Conservation (phyloP, 2,329 filamentous ascomycete species). For the Decorospora gaudefroyi region DNA sequence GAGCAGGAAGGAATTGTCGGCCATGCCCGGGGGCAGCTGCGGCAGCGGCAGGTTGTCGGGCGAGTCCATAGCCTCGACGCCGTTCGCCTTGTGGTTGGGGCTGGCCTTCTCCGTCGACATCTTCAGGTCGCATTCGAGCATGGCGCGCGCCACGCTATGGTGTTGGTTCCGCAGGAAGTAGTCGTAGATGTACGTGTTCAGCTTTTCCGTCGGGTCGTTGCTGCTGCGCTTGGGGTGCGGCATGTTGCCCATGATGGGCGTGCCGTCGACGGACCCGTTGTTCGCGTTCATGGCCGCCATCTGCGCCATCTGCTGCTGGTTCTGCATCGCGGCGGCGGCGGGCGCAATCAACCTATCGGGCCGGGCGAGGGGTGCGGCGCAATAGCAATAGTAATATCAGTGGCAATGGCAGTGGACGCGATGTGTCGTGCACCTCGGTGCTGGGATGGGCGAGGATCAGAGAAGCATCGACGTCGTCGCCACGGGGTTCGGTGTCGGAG, state of each 20-base stretch:
- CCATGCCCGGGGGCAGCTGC: constrained; percentile 63
- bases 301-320: constrained; percentile 62
- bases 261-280: constrained; percentile 66
- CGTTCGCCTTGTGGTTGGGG: constrained; percentile 68
- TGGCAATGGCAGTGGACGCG: constrained; percentile 15
- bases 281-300: constrained; percentile 69
- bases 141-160: constrained; percentile 77
- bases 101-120: constrained; percentile 65
- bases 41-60: constrained; percentile 85
- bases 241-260: constrained; percentile 69
- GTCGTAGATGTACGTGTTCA: constrained; percentile 90
- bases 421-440: constrained; percentile 34
- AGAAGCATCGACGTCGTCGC: constrained; percentile 42
- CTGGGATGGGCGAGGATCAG: constrained; percentile 27
- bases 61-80: constrained; percentile 71
- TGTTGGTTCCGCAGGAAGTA: constrained; percentile 87
- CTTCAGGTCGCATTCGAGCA: constrained; percentile 54
- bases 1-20: constrained; percentile 82
- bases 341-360: constrained; percentile 24
- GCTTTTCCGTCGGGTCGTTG: constrained; percentile 55
- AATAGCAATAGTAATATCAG: constrained; percentile 11
- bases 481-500: constrained; percentile 25
- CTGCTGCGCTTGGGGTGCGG: constrained; percentile 38
- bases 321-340: constrained; percentile 43
- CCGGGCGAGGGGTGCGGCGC: constrained; percentile 22